Evolutionary conservation across 495 filamentous ascomycete species (phyloP).

Genomic region (Melanomma pulvis-pyrius): DNA sequence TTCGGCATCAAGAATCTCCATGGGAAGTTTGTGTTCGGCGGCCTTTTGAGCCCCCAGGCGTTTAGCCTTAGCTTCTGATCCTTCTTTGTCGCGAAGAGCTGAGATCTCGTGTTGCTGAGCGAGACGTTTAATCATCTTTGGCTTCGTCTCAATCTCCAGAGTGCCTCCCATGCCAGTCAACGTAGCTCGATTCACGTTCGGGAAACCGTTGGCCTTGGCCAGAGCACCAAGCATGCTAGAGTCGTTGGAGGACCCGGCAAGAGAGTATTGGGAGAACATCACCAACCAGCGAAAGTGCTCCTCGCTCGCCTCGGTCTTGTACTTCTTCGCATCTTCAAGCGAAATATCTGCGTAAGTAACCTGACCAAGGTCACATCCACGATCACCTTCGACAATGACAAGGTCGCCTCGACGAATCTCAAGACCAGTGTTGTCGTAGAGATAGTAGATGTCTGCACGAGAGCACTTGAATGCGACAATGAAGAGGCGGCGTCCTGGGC

Average conservation of each 20-base stretch:
- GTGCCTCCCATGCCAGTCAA: conserved; percentile 18
- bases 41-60: conserved; percentile 95
- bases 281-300: conserved; percentile 97
- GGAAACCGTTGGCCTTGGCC: conserved; percentile 22
- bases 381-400: conserved; percentile 96
- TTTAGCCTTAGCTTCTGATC: conserved; percentile 96
- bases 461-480: conserved; percentile 95
- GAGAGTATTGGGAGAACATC: conserved; percentile 81
- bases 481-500: conserved; percentile 79
- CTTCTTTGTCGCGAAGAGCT: conserved; percentile 88
- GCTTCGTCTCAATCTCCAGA: conserved; percentile 69
- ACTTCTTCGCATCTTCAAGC: conserved; percentile 78
- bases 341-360: conserved; percentile 82
- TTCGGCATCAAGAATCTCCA: conserved; percentile 99
- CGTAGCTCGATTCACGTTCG: conserved; percentile 8
- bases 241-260: conserved; percentile 48
- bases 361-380: conserved; percentile 93
- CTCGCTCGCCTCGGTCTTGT: conserved; percentile 85
- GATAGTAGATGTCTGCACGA: conserved; percentile 92
- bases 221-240: conserved; percentile 28
- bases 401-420: conserved; percentile 87
- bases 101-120: conserved; percentile 89
- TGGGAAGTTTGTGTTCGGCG: conserved; percentile 87
- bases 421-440: conserved; percentile 91
- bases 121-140: conserved; percentile 92